A percentile compares a stretch with the other conserved stretches of the same genome.
These are phyloP conservation scores for Debaryomycetaceae sp. DNA, from an alignment of 1,139 yeast species.

Conservation along the genomic window DNA sequence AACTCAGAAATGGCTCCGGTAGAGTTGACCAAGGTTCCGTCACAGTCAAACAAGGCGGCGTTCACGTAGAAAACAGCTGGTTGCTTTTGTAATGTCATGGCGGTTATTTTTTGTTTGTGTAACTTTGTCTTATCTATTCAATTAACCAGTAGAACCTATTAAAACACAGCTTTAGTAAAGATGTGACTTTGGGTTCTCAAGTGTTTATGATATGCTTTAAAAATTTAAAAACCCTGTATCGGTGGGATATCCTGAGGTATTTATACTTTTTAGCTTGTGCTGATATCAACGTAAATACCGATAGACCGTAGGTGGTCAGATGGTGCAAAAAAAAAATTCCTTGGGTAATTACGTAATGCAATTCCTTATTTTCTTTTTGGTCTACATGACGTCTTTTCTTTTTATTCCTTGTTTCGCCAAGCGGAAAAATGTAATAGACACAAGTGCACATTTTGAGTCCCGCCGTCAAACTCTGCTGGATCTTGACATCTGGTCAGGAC, in stretches of 20 bases:
- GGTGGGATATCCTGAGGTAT: neutral
- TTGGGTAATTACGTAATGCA: neutral
- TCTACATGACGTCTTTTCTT: neutral
- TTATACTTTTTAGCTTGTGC: neutral
- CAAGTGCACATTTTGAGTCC: neutral
- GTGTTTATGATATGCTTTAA: neutral
- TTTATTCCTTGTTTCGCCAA: neutral
- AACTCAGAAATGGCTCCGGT: conserved; percentile 79
- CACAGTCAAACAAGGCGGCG: conserved; percentile 72
- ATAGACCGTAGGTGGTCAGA: neutral
- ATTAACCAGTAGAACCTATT: neutral
- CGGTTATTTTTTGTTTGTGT: conserved; percentile 1
- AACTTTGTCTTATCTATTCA: neutral
- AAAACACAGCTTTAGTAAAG: neutral
- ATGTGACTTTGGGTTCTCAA: neutral
- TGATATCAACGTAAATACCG: neutral
- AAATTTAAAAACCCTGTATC: neutral
- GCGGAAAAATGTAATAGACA: neutral
- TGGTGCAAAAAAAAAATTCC: neutral
- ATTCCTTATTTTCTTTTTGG: neutral
- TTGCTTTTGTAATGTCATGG: conserved; percentile 32
- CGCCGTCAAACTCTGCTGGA: neutral
- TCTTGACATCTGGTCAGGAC: no score
- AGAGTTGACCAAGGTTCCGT: conserved; percentile 81
- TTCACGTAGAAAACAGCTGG: conserved; percentile 46